These are phyloP conservation scores for Eucalyptus brandiana DNA, from an alignment of 345 rosid species.

Conservation along the genomic window DNA sequence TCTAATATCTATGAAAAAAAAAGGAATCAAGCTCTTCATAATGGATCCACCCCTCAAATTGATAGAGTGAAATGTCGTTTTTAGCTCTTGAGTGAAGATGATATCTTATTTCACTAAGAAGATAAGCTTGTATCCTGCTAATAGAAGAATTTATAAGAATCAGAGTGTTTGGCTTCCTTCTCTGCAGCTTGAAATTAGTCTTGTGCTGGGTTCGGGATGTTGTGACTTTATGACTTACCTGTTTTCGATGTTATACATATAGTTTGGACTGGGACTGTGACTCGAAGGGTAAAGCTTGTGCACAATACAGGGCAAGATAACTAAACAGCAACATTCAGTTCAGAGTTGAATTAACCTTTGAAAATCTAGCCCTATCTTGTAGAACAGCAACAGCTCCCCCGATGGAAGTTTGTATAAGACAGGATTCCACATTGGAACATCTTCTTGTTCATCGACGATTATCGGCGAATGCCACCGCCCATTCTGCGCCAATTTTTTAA, in stretches of 20 bases:
- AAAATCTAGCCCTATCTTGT: slow-evolving; percentile 78
- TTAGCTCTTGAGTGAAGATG: background rate
- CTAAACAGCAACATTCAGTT: background rate
- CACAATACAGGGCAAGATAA: background rate
- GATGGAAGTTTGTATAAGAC: slow-evolving; percentile 74
- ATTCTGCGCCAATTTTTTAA: slow-evolving; percentile 24
- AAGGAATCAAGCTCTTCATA: background rate
- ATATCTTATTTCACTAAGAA: background rate
- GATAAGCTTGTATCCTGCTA: background rate
- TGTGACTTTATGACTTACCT: background rate
- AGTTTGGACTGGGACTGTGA: background rate
- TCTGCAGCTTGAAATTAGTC: background rate
- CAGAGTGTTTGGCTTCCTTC: background rate
- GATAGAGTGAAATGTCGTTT: background rate
- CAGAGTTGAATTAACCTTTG: slow-evolving; percentile 37
- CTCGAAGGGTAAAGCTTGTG: background rate
- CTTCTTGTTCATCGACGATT: slow-evolving; percentile 49
- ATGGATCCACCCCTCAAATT: background rate
- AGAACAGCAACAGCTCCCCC: slow-evolving; percentile 67
- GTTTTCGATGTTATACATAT: background rate
- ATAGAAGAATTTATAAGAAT: background rate
- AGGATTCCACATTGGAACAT: slow-evolving; percentile 90
- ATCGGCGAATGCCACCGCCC: slow-evolving; percentile 55
- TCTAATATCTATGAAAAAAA: background rate
- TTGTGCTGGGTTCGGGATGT: background rate